These are phyloP conservation scores for Collybia sordida DNA, from an alignment of 768 basidiomycete species.

Conservation along the genomic window DNA sequence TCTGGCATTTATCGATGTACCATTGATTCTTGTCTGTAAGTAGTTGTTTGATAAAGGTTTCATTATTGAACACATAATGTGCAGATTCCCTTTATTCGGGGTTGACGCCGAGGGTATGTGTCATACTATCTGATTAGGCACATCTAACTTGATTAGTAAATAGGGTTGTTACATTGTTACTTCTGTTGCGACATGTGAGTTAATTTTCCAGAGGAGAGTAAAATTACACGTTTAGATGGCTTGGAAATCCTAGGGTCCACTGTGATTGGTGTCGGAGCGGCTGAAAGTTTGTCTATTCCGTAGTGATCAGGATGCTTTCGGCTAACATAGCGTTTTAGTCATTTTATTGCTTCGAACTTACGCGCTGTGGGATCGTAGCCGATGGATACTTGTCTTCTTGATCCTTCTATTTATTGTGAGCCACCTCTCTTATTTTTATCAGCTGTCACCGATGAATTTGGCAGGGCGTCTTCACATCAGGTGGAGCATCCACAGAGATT, in stretches of 20 bases:
- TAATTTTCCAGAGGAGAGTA: not conserved
- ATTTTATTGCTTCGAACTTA: constrained; percentile 17
- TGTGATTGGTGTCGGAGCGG: constrained; percentile 4
- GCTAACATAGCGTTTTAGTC: constrained; percentile 4
- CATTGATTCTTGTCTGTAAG: constrained; percentile 17
- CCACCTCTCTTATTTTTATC: not conserved
- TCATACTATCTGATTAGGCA: no score
- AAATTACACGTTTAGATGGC: no score
- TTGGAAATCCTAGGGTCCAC: constrained; percentile 1
- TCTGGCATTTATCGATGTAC: constrained; percentile 21
- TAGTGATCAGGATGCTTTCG: no score
- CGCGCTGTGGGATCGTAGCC: constrained; percentile 14
- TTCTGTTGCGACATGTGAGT: not conserved
- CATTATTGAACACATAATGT: not conserved
- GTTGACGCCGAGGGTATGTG: not conserved
- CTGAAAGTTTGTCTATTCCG: constrained; percentile 8
- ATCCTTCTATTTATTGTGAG: constrained; percentile 6
- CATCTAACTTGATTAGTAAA: no score
- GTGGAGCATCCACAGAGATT: constrained; percentile 1
- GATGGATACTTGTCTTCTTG: constrained; percentile 6
- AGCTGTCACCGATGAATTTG: not conserved
- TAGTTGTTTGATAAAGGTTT: not conserved
- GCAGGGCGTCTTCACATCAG: constrained; percentile 5
- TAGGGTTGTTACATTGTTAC: no score
- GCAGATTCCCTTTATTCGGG: not conserved